phyloP scores from a whole-genome alignment of 768 basidiomycete genomes.

The Lactarius sp. region DNA sequence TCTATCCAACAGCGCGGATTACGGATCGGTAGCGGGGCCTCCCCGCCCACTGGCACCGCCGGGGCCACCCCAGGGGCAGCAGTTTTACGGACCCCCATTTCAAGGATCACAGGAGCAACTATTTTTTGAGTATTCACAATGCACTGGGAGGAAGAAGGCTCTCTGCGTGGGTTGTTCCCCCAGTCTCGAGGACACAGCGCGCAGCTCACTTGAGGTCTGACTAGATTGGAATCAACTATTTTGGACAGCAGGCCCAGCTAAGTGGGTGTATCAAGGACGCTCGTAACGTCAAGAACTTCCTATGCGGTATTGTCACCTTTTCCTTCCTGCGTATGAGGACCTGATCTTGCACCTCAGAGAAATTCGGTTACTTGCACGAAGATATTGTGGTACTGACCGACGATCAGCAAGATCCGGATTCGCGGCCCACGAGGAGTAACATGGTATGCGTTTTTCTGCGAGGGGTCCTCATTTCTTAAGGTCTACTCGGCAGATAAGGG shows the following conservation, averaged over 20 bases:
- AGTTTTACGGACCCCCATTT: conserved; percentile 43
- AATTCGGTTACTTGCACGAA: conserved; percentile 46
- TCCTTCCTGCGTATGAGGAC: not conserved
- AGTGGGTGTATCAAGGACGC: conserved; percentile 60
- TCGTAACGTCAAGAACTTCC: conserved; percentile 46
- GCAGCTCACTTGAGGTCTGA: not conserved
- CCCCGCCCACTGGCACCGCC: conserved; percentile 28
- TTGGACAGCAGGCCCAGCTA: conserved; percentile 39
- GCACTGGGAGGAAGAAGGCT: conserved; percentile 50
- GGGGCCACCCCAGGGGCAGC: conserved; percentile 32
- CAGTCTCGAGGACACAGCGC: not conserved
- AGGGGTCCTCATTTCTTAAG: not conserved
- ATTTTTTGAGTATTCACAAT: conserved; percentile 53
- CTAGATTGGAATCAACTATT: conserved; percentile 54
- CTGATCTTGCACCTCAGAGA: conserved; percentile 29
- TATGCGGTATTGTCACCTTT: conserved; percentile 32
- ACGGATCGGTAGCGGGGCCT: conserved; percentile 26
- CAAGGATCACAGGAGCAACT: conserved; percentile 34
- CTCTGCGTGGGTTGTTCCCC: conserved; percentile 39
- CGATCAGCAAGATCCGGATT: conserved; percentile 39
- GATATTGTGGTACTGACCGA: conserved; percentile 60
- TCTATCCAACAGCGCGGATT: conserved; percentile 1
- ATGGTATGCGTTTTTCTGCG: conserved; percentile 35
- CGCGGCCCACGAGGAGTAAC: conserved; percentile 47
- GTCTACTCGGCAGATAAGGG: conserved; percentile 34